Evolutionary conservation across 2,329 filamentous ascomycete species (phyloP), one percentile per base, ranked within the genome.

Genomic region (Alternaria ethzedia): DNA sequence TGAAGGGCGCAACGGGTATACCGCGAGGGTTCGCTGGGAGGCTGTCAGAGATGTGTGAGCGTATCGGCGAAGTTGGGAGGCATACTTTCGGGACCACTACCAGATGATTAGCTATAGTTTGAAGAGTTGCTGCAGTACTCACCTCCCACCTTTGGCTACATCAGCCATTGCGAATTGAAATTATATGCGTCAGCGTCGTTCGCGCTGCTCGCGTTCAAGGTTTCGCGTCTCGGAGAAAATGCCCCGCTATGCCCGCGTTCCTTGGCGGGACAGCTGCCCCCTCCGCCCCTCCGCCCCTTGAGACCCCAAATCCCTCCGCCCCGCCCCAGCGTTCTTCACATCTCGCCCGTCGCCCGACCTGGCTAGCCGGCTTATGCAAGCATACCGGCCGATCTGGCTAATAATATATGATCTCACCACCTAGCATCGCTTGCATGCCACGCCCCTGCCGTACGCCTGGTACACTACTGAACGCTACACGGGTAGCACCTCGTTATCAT

Each of bases 1-100:
- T 62, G 26, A 66, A 66, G n/a, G 54, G 54, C n/a, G 65, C 61
- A 32, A 50, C 46, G 17, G 61, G 61, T 25, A 63, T 63, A 17
- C 61, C 61, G 26, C 61, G 57, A 26, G 61, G 61, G 26, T 63
- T 63, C 25, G 59, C 59, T 62, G 46, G 87, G 77, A 63, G 80
- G 80, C 77, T 83, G 59, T 62, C 17, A 62, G 59, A 54, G 55
- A 50, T 10, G 17, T 36, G 63, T 63, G 20, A 54, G 32, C 17
- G 28, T n/a, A 12, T 32, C 8, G 26, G 21, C 36, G 26, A 21
- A 6, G 8, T 32, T n/a, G 41, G 56, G 36, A 17, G 15, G 21
- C 55, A 52, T 62, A 62, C 59, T 62, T 25, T 57, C 59, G 30
- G 59, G 55, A 23, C 58, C 60, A 51, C 60, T 63, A 36, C 20